Conservation (phyloP, 768 basidiomycete species). For the Punctularia strigosozonata region DNA sequence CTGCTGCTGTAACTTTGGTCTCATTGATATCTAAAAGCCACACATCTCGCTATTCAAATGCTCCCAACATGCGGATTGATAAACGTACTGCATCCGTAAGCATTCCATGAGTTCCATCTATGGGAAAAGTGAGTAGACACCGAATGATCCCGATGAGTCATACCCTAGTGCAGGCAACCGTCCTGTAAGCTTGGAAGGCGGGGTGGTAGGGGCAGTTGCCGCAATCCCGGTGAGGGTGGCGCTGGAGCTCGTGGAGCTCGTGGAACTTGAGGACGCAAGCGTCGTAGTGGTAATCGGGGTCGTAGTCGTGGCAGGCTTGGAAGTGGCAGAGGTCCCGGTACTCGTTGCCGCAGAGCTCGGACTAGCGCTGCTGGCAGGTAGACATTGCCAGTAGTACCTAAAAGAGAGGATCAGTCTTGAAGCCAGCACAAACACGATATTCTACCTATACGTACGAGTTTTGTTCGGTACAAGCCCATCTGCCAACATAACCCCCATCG, state of each 20-base stretch:
- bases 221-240: conserved; percentile 19
- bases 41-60: background rate
- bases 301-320: conserved; percentile 3
- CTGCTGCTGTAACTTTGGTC: conserved; percentile 31
- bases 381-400: conserved; percentile 28
- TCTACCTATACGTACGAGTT: too few relatives aligned
- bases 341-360: background rate
- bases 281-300: background rate
- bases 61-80: background rate
- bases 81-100: conserved; percentile 27
- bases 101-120: conserved; percentile 46
- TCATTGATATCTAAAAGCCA: conserved; percentile 27
- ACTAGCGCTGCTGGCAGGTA: conserved; percentile 11
- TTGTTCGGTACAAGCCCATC: conserved; percentile 22
- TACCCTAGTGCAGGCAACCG: conserved; percentile 37
- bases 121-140: background rate
- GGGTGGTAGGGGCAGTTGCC: conserved; percentile 25
- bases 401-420: too few relatives aligned
- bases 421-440: too few relatives aligned
- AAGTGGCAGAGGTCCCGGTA: background rate
- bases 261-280: conserved; percentile 7
- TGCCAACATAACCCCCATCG: conserved; percentile 5
- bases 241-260: too few relatives aligned
- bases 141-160: background rate
- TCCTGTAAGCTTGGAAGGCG: conserved; percentile 28